Conservation (phyloP, 1,284 basidiomycete genomes). For the Austropuccinia psidii region DNA sequence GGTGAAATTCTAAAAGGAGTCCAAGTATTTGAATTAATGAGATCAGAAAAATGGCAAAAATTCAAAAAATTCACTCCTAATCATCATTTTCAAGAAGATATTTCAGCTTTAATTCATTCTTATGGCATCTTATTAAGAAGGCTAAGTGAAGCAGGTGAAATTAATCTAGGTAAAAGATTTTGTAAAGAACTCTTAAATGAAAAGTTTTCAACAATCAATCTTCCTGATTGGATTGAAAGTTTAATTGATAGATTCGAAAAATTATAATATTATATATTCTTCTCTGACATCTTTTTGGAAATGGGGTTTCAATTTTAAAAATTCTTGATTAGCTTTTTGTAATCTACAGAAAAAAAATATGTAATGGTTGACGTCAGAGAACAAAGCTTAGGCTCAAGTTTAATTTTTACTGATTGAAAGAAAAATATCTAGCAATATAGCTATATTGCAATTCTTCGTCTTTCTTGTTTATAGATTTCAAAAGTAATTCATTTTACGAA, state of each 20-base stretch:
- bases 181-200: neutral
- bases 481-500: too few relatives aligned
- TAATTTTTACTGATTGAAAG: too few relatives aligned
- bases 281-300: neutral
- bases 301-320: neutral
- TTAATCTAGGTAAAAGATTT: neutral
- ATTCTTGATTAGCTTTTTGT: neutral
- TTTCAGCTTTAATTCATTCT: neutral
- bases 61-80: neutral
- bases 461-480: too few relatives aligned
- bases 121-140: conserved; percentile 24
- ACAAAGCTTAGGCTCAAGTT: too few relatives aligned
- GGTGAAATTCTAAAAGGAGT: neutral
- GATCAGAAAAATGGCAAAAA: neutral
- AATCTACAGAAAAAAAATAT: too few relatives aligned
- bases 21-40: conserved; percentile 12
- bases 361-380: too few relatives aligned
- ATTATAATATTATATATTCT: neutral
- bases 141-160: conserved; percentile 10
- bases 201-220: neutral
- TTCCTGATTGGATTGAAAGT: conserved; percentile 18
- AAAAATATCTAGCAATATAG: too few relatives aligned
- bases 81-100: neutral
- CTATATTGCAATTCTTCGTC: too few relatives aligned
- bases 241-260: conserved; percentile 11